Percentiles rank a stretch among this genome's conserved stretches.
These are phyloP conservation scores for Lachancea meyersii DNA, from an alignment of 805 yeast genomes.

Conservation along the genomic window DNA sequence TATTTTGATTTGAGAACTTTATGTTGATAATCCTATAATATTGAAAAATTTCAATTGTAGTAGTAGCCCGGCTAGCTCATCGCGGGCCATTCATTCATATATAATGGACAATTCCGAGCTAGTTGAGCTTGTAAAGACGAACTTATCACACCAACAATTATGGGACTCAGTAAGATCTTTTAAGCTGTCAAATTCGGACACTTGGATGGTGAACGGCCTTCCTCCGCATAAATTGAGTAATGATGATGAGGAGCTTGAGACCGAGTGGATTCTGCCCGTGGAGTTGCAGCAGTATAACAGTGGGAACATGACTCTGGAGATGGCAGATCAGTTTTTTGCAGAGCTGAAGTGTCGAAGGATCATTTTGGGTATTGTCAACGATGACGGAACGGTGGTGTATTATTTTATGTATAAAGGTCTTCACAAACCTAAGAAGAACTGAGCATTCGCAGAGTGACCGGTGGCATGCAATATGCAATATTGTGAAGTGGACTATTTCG, in stretches of 20 bases:
- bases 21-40: background rate
- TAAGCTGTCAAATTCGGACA: slow-evolving; percentile 9
- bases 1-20: background rate
- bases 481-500: too few relatives aligned
- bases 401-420: slow-evolving; percentile 63
- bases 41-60: slow-evolving; percentile 1
- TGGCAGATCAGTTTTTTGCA: slow-evolving; percentile 20
- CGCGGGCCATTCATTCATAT: background rate
- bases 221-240: slow-evolving; percentile 24
- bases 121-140: slow-evolving; percentile 17
- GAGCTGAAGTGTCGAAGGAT: slow-evolving; percentile 36
- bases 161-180: slow-evolving; percentile 23
- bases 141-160: slow-evolving; percentile 24
- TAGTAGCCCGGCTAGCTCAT: background rate
- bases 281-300: slow-evolving; percentile 26
- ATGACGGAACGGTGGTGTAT: slow-evolving; percentile 67
- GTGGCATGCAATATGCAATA: too few relatives aligned
- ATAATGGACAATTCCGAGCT: slow-evolving; percentile 4
- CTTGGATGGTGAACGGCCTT: slow-evolving; percentile 19
- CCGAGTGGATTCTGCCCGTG: slow-evolving; percentile 28
- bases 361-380: slow-evolving; percentile 49
- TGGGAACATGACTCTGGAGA: slow-evolving; percentile 20
- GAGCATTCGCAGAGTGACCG: slow-evolving; percentile 2
- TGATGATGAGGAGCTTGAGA: slow-evolving; percentile 14
- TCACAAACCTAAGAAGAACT: slow-evolving; percentile 55